These are phyloP conservation scores for Alternaria metachromatica DNA, from an alignment of 2,329 filamentous ascomycete species.

Conservation along the genomic window DNA sequence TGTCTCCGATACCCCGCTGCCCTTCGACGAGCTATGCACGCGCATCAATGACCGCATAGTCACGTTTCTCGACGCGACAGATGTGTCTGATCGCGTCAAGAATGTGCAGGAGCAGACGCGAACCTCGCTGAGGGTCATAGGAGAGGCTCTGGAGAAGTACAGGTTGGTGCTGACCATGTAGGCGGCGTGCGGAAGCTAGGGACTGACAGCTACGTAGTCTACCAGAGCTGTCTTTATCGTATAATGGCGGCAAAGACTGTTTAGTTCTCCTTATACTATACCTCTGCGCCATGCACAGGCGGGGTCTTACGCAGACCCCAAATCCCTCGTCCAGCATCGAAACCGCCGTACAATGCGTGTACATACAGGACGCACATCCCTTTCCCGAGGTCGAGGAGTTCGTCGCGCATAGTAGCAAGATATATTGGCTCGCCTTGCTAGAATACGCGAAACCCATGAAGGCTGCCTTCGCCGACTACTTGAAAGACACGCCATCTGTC, in stretches of 20 bases:
- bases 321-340: conserved; percentile 29
- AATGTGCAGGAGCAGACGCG: conserved; percentile 77
- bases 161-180: conserved; percentile 59
- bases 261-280: conserved; percentile 89
- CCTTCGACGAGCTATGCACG: conserved; percentile 54
- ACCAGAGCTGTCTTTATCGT: conserved; percentile 84
- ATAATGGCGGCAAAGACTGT: conserved; percentile 98
- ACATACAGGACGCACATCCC: conserved; percentile 84
- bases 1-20: conserved; percentile 54
- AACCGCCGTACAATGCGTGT: conserved; percentile 75
- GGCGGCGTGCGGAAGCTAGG: conserved; percentile 4
- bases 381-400: conserved; percentile 89
- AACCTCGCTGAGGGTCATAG: conserved; percentile 74
- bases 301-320: conserved; percentile 33
- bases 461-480: conserved; percentile 78
- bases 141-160: conserved; percentile 77
- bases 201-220: conserved; percentile 59
- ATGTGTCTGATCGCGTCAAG: conserved; percentile 63
- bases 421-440: conserved; percentile 77
- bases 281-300: conserved; percentile 66
- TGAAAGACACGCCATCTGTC: conserved; percentile 68
- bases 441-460: conserved; percentile 83
- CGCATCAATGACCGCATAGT: conserved; percentile 66
- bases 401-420: conserved; percentile 68
- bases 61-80: conserved; percentile 68